These are phyloP conservation scores for Dactylonectria macrodidyma DNA, from an alignment of 2,329 filamentous ascomycete genomes.

Conservation along the genomic window DNA sequence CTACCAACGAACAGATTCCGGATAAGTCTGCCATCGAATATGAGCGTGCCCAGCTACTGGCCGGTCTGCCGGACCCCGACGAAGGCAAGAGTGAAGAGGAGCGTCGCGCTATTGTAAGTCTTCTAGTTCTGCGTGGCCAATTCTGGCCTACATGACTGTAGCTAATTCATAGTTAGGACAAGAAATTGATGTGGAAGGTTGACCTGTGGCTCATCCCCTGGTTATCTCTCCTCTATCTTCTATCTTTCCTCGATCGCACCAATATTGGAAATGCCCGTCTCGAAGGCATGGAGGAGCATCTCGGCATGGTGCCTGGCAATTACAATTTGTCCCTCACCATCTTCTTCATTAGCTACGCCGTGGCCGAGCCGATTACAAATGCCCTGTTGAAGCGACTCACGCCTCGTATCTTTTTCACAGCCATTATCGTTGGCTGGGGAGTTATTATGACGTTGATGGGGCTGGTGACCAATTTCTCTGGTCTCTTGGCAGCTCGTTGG, in stretches of 20 bases:
- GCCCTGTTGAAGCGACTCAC: conserved; percentile 74
- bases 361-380: conserved; percentile 77
- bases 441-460: conserved; percentile 65
- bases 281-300: conserved; percentile 37
- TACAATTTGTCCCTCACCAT: conserved; percentile 73
- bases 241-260: conserved; percentile 61
- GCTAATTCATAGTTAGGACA: conserved; percentile 50
- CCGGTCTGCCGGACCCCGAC: conserved; percentile 60
- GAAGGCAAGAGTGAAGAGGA: conserved; percentile 74
- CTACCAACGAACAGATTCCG: not conserved
- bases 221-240: conserved; percentile 70
- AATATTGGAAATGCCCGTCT: conserved; percentile 66
- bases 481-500: conserved; percentile 66
- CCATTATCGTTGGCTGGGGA: conserved; percentile 74
- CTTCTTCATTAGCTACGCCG: conserved; percentile 80
- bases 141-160: not conserved
- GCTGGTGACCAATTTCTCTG: conserved; percentile 59
- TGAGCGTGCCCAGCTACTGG: conserved; percentile 49
- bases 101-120: conserved; percentile 69
- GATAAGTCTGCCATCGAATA: conserved; percentile 36
- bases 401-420: conserved; percentile 74
- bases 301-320: conserved; percentile 55
- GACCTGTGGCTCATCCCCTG: conserved; percentile 72
- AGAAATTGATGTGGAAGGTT: conserved; percentile 69
- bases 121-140: conserved; percentile 49